Evolutionary conservation across 352 stramenopile species (phyloP), one percentile per base, ranked within the genome.

Genomic region (Thraustotheca clavata): DNA sequence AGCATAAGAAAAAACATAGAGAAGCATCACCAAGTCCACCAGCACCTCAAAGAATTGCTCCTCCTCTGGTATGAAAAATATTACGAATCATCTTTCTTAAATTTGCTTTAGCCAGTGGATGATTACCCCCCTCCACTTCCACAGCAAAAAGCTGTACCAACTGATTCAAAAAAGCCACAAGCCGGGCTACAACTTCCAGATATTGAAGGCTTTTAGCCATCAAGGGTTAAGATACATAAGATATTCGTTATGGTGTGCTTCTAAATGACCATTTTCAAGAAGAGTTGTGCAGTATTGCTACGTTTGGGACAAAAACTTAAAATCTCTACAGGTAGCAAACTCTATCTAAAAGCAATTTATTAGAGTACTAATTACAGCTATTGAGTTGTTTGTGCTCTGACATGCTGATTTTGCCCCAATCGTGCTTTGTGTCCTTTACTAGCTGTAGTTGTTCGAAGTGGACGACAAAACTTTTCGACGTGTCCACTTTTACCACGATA

Each of bases 151-250:
- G 38, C 36, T 63, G 55, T 52, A 52, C 43, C 20, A 3, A 38
- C 36, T n/a, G 4, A 18, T n/a, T 33, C 57, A n/a, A 14, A 3
- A 22, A 38, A 27, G 18, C 54, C 33, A 5, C 36, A 48, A n/a
- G 27, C n/a, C n/a, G 22, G 35, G 24, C 22, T 65, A n/a, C 7
- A 34, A 16, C 29, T 65, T 11, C 57, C 57, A 3, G 57, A 27
- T 5, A 65, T 65, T 12, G 50, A 60, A 12, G 50, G 33, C n/a
- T 60, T 60, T 20, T 60, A 60, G 14, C 43, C n/a, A n/a, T n/a
- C n/a, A n/a, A n/a, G n/a, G n/a, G n/a, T n/a, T n/a, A n/a, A n/a
- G n/a, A n/a, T n/a, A n/a, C n/a, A n/a, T n/a, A n/a, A n/a, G n/a
- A n/a, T n/a, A n/a, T n/a, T n/a, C n/a, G n/a, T n/a, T n/a, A n/a